phyloP scores from a whole-genome alignment of 345 rosid species.

The Brassica rapa region DNA sequence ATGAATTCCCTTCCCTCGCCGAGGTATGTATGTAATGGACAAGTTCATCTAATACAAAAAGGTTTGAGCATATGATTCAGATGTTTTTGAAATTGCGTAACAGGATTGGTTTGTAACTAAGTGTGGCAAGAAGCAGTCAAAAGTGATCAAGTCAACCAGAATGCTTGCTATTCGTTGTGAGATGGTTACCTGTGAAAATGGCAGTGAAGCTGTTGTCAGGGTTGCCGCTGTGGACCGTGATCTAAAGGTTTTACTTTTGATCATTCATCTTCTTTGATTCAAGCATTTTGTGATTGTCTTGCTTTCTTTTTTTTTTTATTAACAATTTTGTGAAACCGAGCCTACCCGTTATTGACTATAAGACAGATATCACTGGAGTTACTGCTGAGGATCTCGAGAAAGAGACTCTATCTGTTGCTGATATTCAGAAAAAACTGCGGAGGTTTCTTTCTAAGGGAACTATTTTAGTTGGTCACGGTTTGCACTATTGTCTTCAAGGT shows the following conservation, averaged over 20 bases:
- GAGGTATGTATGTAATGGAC: conserved; percentile 47
- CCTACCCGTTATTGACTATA: conserved; percentile 64
- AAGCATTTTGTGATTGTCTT: background rate
- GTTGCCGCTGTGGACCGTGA: conserved; percentile 74
- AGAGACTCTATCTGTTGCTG: conserved; percentile 60
- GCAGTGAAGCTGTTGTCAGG: conserved; percentile 81
- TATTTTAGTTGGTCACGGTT: conserved; percentile 81
- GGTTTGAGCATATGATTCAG: background rate
- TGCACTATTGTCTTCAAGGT: conserved; percentile 80
- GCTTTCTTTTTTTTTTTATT: background rate
- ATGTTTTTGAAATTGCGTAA: background rate
- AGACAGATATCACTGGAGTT: conserved; percentile 83
- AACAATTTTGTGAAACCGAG: conserved; percentile 63
- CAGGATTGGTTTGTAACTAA: conserved; percentile 78
- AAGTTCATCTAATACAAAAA: background rate
- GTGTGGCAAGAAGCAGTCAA: conserved; percentile 47
- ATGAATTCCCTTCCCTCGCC: conserved; percentile 59
- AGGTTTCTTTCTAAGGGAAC: conserved; percentile 65
- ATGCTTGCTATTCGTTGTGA: conserved; percentile 94
- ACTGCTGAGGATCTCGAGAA: conserved; percentile 64
- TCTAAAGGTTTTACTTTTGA: conserved; percentile 46
- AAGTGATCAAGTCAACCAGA: conserved; percentile 45
- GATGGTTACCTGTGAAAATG: conserved; percentile 97
- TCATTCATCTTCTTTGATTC: background rate
- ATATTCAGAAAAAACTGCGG: conserved; percentile 75